Evolutionary conservation across 345 rosid species (phyloP), one percentile per base, ranked within the genome.

Genomic region (Lepidium africanum): DNA sequence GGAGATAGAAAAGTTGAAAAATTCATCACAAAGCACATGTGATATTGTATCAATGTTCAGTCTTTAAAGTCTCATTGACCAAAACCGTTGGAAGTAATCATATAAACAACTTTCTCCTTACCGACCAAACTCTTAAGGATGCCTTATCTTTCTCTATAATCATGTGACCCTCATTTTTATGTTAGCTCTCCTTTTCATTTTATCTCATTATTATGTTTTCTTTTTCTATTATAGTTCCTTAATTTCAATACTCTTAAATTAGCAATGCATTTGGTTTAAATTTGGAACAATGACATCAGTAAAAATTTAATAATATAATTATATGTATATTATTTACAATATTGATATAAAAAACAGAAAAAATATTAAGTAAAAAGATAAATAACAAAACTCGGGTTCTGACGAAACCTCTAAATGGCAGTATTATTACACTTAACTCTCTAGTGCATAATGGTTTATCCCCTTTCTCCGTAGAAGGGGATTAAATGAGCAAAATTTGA

Each of bases 41-140:
- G 59, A 49, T 7, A 43, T 30, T 46, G 65, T 64, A 57, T 46
- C 13, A 5, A 0, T 51, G 55, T 71, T 54, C 35, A 46, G 50
- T 16, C 36, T 46, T 33, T 33, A 35, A 49, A 59, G 67, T 73
- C 36, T 30, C 35, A 65, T 74, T 74, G 78, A 74, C 78, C 57
- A 53, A 67, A 67, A 60, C 69, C 49, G 68, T 67, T 67, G 69
- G 63, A 74, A 60, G 73, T 74, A 67, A 67, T 74, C 78, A 74
- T 51, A 27, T 25, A 51, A 30, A 67, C 63, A 67, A 42, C 58
- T 62, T 60, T 74, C 15, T 57, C 57, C 63, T 67, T 67, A 74
- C 73, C 69, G 77, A 74, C 73, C 68, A 67, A 43, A 53, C 62
- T 66, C 72, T 35, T 41, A 49, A 57, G 12, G 42, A 67, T 66